These are phyloP conservation scores for Penicillium psychrosexuale DNA, from an alignment of 2,329 filamentous ascomycete species.

Conservation along the genomic window DNA sequence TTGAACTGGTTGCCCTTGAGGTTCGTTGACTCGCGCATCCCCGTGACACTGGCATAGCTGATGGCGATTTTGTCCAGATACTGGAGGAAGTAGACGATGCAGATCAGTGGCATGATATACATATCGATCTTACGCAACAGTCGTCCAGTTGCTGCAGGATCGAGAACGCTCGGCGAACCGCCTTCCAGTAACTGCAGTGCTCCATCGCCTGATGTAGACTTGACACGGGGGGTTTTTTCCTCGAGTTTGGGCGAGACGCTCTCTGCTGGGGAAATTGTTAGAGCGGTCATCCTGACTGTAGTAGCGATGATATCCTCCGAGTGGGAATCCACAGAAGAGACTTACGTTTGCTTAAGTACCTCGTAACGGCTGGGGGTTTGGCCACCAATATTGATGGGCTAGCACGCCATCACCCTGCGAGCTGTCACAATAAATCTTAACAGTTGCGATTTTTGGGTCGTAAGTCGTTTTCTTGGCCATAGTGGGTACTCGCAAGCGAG, in stretches of 20 bases:
- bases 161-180: background rate
- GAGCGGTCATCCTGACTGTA: background rate
- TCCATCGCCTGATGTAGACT: background rate
- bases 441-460: background rate
- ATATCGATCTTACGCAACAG: constrained; percentile 31
- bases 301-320: background rate
- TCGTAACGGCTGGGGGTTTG: background rate
- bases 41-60: constrained; percentile 29
- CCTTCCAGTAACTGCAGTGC: constrained; percentile 4
- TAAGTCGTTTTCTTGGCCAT: background rate
- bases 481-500: background rate
- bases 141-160: constrained; percentile 9
- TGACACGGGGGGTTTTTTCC: background rate
- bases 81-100: constrained; percentile 31
- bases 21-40: constrained; percentile 29
- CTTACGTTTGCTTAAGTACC: background rate
- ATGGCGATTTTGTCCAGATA: constrained; percentile 30
- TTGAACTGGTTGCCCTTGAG: constrained; percentile 45
- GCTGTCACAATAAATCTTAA: background rate
- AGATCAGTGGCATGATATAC: constrained; percentile 31
- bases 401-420: background rate
- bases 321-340: background rate
- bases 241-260: background rate
- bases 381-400: background rate
- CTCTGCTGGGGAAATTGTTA: background rate